Conservation (phyloP, 768 basidiomycete species). For the Lentinula guzmanii region DNA sequence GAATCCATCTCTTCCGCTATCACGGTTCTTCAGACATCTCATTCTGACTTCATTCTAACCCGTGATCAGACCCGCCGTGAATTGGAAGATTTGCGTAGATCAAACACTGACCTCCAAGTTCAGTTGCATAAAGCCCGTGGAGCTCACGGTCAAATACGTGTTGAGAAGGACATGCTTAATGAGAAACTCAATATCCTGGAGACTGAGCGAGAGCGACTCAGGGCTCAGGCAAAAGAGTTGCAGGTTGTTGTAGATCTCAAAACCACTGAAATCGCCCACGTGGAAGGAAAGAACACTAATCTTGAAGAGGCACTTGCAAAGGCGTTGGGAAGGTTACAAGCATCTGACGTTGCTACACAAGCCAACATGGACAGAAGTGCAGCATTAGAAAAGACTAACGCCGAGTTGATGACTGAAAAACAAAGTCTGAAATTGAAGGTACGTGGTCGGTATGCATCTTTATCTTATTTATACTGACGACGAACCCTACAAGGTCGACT, state of each 20-base stretch:
- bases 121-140: conserved; percentile 74
- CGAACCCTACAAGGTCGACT: conserved; percentile 41
- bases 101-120: conserved; percentile 64
- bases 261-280: conserved; percentile 36
- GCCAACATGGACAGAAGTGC: conserved; percentile 52
- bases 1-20: conserved; percentile 49
- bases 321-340: conserved; percentile 64
- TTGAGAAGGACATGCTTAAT: conserved; percentile 70
- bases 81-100: conserved; percentile 61
- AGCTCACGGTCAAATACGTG: conserved; percentile 70
- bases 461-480: conserved; percentile 8
- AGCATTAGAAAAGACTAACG: conserved; percentile 57
- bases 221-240: conserved; percentile 45
- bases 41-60: conserved; percentile 56
- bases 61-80: conserved; percentile 56
- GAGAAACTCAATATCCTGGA: conserved; percentile 60
- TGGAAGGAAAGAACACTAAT: conserved; percentile 50
- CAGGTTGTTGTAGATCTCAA: conserved; percentile 38
- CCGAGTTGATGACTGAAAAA: conserved; percentile 51
- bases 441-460: conserved; percentile 13
- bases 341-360: conserved; percentile 64
- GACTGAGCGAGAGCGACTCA: conserved; percentile 58
- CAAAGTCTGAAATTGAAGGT: conserved; percentile 57
- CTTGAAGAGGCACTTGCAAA: conserved; percentile 71
- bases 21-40: conserved; percentile 50